Percentiles rank a stretch among this genome's conserved stretches.
Conservation (phyloP, 345 rosid species). For the Arabidopsis thaliana region DNA sequence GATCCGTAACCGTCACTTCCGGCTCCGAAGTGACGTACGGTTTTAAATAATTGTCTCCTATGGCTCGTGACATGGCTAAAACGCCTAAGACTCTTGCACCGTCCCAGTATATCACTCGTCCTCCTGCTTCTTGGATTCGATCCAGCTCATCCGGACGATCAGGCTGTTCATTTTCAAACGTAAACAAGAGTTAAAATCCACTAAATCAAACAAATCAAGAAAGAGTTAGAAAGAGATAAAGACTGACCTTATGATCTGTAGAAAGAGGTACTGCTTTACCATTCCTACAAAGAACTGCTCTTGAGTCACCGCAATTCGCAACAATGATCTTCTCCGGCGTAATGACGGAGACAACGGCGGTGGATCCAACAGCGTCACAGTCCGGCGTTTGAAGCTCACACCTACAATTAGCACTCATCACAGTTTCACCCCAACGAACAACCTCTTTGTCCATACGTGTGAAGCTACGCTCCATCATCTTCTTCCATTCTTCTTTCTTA, state of each 20-base stretch:
- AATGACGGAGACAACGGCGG: conserved; percentile 78
- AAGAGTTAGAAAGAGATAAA: not conserved
- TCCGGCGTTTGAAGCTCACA: conserved; percentile 77
- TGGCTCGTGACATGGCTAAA: conserved; percentile 91
- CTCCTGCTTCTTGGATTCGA: conserved; percentile 82
- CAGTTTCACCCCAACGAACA: conserved; percentile 37
- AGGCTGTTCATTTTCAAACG: conserved; percentile 57
- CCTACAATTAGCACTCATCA: conserved; percentile 47
- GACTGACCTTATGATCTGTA: conserved; percentile 77
- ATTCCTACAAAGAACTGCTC: conserved; percentile 87
- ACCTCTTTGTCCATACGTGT: conserved; percentile 68
- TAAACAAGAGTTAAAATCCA: not conserved
- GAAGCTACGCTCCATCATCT: conserved; percentile 68
- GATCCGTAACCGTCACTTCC: conserved; percentile 68
- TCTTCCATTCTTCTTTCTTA: conserved; percentile 55
- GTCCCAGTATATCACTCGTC: conserved; percentile 91
- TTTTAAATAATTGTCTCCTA: conserved; percentile 87
- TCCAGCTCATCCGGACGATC: conserved; percentile 86
- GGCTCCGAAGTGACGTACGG: conserved; percentile 89
- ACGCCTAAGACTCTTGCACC: conserved; percentile 86
- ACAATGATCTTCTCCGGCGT: conserved; percentile 69
- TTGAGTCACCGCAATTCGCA: conserved; percentile 93
- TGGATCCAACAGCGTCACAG: conserved; percentile 88
- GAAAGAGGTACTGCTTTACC: conserved; percentile 79
- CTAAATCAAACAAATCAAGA: conserved; percentile 4